Conservation (phyloP, 2,329 filamentous ascomycete species). For the Botryotinia globosa region DNA sequence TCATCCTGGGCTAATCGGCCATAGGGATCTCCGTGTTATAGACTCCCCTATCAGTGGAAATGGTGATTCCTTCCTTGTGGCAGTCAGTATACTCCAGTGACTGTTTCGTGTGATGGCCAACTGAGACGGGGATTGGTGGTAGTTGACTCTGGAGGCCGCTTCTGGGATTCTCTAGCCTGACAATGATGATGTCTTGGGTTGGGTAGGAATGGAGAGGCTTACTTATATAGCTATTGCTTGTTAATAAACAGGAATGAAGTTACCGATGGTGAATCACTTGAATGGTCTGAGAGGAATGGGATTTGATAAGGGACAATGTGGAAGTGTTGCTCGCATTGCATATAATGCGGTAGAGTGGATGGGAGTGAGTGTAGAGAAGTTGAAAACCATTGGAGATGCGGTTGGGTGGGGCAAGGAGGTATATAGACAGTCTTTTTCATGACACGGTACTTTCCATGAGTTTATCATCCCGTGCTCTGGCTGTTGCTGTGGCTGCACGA, state of each 20-base stretch:
- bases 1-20: too few species aligned
- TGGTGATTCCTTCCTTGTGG: neutral
- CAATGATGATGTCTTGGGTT: neutral
- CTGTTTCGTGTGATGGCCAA: neutral
- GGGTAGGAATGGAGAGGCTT: neutral
- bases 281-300: neutral
- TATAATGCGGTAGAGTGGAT: neutral
- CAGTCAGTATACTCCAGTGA: neutral
- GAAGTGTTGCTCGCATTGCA: fast-evolving
- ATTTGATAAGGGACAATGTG: neutral
- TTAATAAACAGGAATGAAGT: neutral
- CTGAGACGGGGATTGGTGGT: neutral
- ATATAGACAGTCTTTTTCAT: neutral
- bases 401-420: too few species aligned
- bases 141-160: fast-evolving
- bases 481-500: neutral
- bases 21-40: neutral
- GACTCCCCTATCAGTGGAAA: neutral
- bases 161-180: neutral
- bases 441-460: neutral
- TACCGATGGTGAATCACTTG: neutral
- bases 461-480: neutral
- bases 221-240: neutral
- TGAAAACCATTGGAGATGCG: neutral
- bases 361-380: neutral